Percentiles rank a stretch among this genome's conserved stretches.
phyloP scores from a whole-genome alignment of 2,329 filamentous ascomycete genomes.

The Leptosphaerulina australis region DNA sequence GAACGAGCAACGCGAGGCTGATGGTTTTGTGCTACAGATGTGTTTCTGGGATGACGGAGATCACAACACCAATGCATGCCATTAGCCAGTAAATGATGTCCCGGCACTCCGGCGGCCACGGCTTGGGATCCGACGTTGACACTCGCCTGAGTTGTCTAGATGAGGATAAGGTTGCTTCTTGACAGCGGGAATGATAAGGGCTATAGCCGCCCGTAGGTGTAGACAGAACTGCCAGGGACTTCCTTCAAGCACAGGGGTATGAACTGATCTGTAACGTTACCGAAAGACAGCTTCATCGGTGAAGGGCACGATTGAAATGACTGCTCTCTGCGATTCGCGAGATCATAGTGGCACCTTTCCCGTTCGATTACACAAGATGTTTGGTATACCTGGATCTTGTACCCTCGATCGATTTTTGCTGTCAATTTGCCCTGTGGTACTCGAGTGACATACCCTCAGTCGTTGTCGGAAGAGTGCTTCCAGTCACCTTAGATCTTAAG shows the following conservation, averaged over 20 bases:
- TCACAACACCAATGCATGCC: slow-evolving; percentile 3
- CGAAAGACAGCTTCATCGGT: background rate
- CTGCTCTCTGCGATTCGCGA: background rate
- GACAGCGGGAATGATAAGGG: slow-evolving; percentile 1
- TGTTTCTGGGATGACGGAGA: slow-evolving; percentile 13
- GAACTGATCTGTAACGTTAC: background rate
- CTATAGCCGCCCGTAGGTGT: background rate
- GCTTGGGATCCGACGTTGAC: background rate
- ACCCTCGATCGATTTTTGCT: no score
- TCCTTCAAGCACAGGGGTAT: background rate
- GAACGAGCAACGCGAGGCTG: slow-evolving; percentile 28
- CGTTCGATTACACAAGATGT: background rate
- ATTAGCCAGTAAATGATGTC: slow-evolving; percentile 4
- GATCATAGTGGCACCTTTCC: background rate
- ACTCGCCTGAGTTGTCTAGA: slow-evolving; percentile 1
- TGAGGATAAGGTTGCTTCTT: slow-evolving; percentile 1
- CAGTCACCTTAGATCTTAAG: no score
- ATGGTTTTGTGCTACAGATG: slow-evolving; percentile 18
- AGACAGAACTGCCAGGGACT: background rate
- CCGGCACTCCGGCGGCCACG: slow-evolving; percentile 1
- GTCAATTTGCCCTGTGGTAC: no score
- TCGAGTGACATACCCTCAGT: no score
- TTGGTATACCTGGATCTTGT: no score
- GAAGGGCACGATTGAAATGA: background rate
- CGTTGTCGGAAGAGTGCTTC: no score